Percentiles rank a stretch among this genome's conserved stretches.
These are phyloP conservation scores for Populus ilicifolia DNA, from an alignment of 345 rosid genomes.

Conservation along the genomic window DNA sequence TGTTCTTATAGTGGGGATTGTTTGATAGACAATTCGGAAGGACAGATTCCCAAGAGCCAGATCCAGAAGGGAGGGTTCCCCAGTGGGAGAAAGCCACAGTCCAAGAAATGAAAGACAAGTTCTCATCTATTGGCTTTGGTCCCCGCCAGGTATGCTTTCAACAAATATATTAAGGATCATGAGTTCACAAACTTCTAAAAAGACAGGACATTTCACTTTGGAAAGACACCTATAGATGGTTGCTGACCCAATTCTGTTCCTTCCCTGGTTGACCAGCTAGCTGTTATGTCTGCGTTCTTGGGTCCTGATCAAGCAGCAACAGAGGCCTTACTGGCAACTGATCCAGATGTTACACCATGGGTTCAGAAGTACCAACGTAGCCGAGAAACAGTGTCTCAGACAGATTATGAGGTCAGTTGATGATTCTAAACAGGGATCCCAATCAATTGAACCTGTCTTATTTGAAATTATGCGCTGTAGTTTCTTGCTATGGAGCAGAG, in stretches of 20 bases:
- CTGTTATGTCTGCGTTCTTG: constrained; percentile 92
- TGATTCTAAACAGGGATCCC: neutral
- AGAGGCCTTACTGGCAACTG: constrained; percentile 58
- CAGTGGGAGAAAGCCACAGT: constrained; percentile 73
- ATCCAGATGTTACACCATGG: constrained; percentile 77
- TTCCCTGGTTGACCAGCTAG: constrained; percentile 48
- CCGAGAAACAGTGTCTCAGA: constrained; percentile 88
- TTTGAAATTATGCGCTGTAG: neutral
- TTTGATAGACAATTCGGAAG: constrained; percentile 86
- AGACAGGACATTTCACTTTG: neutral
- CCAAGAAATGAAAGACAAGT: constrained; percentile 90
- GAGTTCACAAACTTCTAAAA: neutral
- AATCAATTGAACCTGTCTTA: neutral
- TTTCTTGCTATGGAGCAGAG: neutral
- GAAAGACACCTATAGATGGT: neutral
- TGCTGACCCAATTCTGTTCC: constrained; percentile 6
- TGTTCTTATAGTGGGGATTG: constrained; percentile 67
- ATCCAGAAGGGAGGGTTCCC: constrained; percentile 84
- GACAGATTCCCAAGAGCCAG: constrained; percentile 60
- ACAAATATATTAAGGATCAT: neutral
- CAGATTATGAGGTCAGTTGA: constrained; percentile 77
- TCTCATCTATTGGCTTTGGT: constrained; percentile 69
- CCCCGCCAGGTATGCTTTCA: constrained; percentile 74
- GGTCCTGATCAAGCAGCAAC: constrained; percentile 88
- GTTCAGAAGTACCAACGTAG: constrained; percentile 83